Conservation (phyloP, 2,329 filamentous ascomycete genomes). For the Graphiopsis chlorocephala region DNA sequence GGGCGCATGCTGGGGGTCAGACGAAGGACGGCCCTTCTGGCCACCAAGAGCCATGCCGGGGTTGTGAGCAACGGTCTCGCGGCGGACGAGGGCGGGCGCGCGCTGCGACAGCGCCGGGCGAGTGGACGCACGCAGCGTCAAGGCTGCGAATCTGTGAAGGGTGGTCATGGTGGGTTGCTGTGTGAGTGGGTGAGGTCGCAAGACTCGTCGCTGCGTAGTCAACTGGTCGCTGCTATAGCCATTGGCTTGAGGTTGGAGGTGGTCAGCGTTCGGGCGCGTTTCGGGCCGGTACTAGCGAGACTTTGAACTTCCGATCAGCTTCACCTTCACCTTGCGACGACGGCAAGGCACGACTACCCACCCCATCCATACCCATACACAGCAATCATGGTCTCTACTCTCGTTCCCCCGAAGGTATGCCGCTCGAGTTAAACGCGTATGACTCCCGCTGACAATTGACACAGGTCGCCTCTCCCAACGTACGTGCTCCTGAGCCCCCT, state of each 20-base stretch:
- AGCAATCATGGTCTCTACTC: constrained; percentile 65
- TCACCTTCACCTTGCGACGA: constrained; percentile 15
- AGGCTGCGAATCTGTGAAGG: constrained; percentile 40
- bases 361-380: constrained; percentile 12
- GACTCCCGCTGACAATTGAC: constrained; percentile 33
- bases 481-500: constrained; percentile 50
- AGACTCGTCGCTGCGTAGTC: constrained; percentile 2
- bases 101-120: constrained; percentile 27
- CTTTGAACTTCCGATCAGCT: constrained; percentile 5
- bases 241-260: constrained; percentile 14
- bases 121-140: constrained; percentile 38
- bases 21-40: constrained; percentile 18
- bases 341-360: constrained; percentile 6
- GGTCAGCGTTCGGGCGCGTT: constrained; percentile 19
- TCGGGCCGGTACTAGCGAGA: constrained; percentile 9
- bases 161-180: constrained; percentile 36
- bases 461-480: constrained; percentile 79
- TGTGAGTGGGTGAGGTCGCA: constrained; percentile 6
- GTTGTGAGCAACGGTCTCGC: constrained; percentile 15
- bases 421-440: constrained; percentile 35
- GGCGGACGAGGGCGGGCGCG: constrained; percentile 19
- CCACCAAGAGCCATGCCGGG: constrained; percentile 14
- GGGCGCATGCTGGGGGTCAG: constrained; percentile 13
- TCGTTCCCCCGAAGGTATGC: constrained; percentile 96
- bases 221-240: constrained; percentile 11